These are phyloP conservation scores for Mycena sanguinolenta DNA, from an alignment of 768 basidiomycete species.

Conservation along the genomic window DNA sequence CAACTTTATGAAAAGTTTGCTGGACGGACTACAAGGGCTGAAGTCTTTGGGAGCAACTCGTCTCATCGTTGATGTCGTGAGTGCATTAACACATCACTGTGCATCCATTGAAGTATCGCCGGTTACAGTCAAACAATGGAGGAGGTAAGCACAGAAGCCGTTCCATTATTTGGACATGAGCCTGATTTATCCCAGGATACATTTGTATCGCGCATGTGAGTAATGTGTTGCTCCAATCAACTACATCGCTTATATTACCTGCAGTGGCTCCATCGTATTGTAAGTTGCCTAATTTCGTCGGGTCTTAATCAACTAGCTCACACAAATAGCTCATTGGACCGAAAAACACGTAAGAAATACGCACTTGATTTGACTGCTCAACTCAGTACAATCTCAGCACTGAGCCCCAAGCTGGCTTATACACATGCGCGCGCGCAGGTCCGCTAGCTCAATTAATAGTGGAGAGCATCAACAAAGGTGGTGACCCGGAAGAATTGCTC, in stretches of 20 bases:
- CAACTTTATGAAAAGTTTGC: conserved; percentile 55
- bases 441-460: conserved; percentile 66
- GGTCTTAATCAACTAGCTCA: conserved; percentile 5
- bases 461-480: conserved; percentile 55
- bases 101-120: background rate
- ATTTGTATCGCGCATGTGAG: conserved; percentile 73
- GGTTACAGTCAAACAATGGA: conserved; percentile 60
- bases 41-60: conserved; percentile 62
- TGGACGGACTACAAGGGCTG: conserved; percentile 61
- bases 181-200: conserved; percentile 49
- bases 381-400: conserved; percentile 42
- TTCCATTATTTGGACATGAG: background rate
- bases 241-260: background rate
- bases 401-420: conserved; percentile 67
- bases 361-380: too few relatives aligned
- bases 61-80: conserved; percentile 71
- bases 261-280: conserved; percentile 63
- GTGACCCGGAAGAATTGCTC: conserved; percentile 59
- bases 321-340: conserved; percentile 62
- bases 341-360: conserved; percentile 48
- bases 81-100: conserved; percentile 34
- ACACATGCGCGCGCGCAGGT: conserved; percentile 62
- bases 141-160: conserved; percentile 51
- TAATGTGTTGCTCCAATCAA: background rate
- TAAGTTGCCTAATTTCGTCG: conserved; percentile 38